A percentile compares a stretch with the other conserved stretches of the same genome.
These are phyloP conservation scores for Cymbopogon flexuosus DNA, from an alignment of 202 grass and related monocot species.

Conservation along the genomic window DNA sequence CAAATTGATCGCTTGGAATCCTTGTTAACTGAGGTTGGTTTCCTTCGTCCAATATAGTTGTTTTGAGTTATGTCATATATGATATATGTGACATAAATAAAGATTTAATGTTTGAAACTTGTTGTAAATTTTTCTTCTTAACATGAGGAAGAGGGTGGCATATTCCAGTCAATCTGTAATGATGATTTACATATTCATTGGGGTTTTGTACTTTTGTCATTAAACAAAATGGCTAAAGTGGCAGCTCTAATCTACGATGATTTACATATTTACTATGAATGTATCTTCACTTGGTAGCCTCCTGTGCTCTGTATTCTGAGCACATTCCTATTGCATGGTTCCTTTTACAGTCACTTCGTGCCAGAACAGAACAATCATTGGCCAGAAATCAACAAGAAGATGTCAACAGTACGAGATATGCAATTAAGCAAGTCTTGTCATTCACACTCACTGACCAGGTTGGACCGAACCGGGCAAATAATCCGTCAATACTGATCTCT, in stretches of 20 bases:
- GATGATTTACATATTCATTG: background rate
- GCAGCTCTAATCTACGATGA: background rate
- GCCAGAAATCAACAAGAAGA: conserved; percentile 47
- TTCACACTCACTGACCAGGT: conserved; percentile 92
- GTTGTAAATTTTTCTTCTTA: background rate
- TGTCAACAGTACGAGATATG: conserved; percentile 51
- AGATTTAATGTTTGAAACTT: conserved; percentile 11
- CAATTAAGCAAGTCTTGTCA: conserved; percentile 80
- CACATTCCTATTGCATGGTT: conserved; percentile 15
- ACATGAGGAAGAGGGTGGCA: background rate
- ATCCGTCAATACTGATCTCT: conserved; percentile 13
- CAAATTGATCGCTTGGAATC: conserved; percentile 93
- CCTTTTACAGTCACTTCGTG: conserved; percentile 70
- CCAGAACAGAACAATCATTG: conserved; percentile 71
- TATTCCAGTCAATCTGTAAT: background rate
- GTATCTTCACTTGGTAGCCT: background rate
- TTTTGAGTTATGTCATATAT: background rate
- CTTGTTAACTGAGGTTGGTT: conserved; percentile 75
- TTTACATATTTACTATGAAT: background rate
- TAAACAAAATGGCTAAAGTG: background rate
- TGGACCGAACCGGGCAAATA: conserved; percentile 21
- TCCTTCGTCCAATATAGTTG: conserved; percentile 3
- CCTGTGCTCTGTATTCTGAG: background rate
- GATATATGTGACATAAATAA: conserved; percentile 12
- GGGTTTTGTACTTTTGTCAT: background rate